Conservation (phyloP, 2,329 filamentous ascomycete genomes). For the Aspergillus melleus region DNA sequence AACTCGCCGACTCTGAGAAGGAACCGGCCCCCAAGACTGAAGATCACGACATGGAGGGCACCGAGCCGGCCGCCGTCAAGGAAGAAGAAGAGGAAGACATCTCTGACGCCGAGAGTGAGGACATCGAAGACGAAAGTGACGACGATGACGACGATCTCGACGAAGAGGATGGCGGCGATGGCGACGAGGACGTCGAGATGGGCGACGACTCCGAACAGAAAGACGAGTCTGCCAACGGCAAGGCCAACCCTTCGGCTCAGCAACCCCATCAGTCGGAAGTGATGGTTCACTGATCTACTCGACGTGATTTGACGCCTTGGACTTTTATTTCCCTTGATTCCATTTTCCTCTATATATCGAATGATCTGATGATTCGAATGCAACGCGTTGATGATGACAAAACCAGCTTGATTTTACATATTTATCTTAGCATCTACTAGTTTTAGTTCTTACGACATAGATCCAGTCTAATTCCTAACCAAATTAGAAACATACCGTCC, state of each 20-base stretch:
- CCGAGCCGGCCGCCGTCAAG: slow-evolving; percentile 54
- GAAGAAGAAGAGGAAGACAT: slow-evolving; percentile 63
- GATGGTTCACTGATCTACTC: slow-evolving; percentile 46
- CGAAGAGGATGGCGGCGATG: slow-evolving; percentile 61
- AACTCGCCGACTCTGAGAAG: slow-evolving; percentile 50
- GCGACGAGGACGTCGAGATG: slow-evolving; percentile 59
- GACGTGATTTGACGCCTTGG: background rate
- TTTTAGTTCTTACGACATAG: slow-evolving; percentile 30
- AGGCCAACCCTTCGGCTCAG: slow-evolving; percentile 32
- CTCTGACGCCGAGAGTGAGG: slow-evolving; percentile 74
- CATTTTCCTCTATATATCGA: slow-evolving; percentile 12
- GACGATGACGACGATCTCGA: slow-evolving; percentile 70
- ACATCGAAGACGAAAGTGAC: slow-evolving; percentile 75
- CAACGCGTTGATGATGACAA: slow-evolving; percentile 30
- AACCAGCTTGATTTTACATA: slow-evolving; percentile 11
- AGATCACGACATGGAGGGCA: slow-evolving; percentile 75
- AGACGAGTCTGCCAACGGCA: slow-evolving; percentile 24
- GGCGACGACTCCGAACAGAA: slow-evolving; percentile 53
- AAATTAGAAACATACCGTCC: background rate
- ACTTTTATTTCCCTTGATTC: background rate
- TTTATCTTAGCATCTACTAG: slow-evolving; percentile 6
- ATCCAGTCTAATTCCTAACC: slow-evolving; percentile 17
- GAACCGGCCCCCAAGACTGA: slow-evolving; percentile 45
- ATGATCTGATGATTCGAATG: slow-evolving; percentile 34
- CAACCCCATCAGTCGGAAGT: slow-evolving; percentile 42